Base-by-base conservation (phyloP, 1,139 yeast species). In the Taiozyma onychis region DNA sequence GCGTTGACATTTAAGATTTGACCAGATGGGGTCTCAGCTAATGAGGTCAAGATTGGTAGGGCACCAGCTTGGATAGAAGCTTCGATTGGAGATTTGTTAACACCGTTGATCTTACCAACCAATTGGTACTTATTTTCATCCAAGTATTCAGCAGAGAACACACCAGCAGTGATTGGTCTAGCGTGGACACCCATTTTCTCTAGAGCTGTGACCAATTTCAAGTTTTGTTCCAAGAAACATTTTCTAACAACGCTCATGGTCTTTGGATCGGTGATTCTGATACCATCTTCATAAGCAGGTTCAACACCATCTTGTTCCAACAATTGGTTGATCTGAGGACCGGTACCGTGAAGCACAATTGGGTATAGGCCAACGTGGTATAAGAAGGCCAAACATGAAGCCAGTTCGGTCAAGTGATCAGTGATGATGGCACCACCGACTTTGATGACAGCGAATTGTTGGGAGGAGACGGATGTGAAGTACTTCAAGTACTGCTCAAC, bases 341-440 rank as follows among this genome's bases (percentile, higher is more conserved):
- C 99, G 2, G 99, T 93, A 43, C 99, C 99, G 67, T 93, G 99
- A 54, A 95, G 78, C 24, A 93, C 96, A 56, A 93, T 89, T 22
- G 99, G 99, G 65, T 91, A 93, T 58, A 93, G 79, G 9, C 99
- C 99, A 51, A 93, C 97, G 66, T 95, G 99, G 73, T 93, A 93
- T 59, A 93, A 76, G 69, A 93, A 93, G 7, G 99, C 98, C 56
- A 93, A 75, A 64, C 98, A 91, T 1, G 97, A 88, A 0, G 99
- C 99, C 60, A 93, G 75, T 69, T 93, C 96, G 14, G 90, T 87
- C 57, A 95, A 74, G 62, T 91, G 95, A 63, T 93, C 96, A 47
- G 98, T 91, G 66, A 93, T 93, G 63, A 95, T 91, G 43, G 99
- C 99, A 58, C 99, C 99, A 43, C 99, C 99, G 41, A 93, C 99